A percentile compares a stretch with the other conserved stretches of the same genome.
Conservation (phyloP, 345 rosid genomes). For the Hibiscus mutabilis region DNA sequence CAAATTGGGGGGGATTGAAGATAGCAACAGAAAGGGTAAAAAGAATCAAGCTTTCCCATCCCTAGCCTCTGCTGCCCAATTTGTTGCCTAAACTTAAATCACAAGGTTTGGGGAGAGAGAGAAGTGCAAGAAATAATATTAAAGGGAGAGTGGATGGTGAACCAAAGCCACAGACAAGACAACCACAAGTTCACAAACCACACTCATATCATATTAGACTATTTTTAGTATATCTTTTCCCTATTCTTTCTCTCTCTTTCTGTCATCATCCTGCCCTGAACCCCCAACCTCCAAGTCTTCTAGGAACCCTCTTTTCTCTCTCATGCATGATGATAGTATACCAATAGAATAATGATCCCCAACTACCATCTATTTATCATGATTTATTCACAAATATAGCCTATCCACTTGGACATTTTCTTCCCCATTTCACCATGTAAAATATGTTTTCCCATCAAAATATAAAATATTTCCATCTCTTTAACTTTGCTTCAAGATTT, state of each 20-base stretch:
- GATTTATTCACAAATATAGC: conserved; percentile 21
- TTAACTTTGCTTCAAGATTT: conserved; percentile 6
- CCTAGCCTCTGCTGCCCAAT: conserved; percentile 12
- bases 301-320: conserved; percentile 37
- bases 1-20: conserved; percentile 12
- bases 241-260: conserved; percentile 12
- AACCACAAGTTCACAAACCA: conserved; percentile 36
- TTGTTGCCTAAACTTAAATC: conserved; percentile 46
- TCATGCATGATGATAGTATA: conserved; percentile 27
- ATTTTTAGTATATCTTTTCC: conserved; percentile 6
- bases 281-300: conserved; percentile 50
- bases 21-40: conserved; percentile 30
- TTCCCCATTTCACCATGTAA: conserved; percentile 21
- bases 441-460: background rate
- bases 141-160: conserved; percentile 41
- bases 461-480: background rate
- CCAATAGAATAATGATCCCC: conserved; percentile 45
- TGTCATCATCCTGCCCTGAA: conserved; percentile 19
- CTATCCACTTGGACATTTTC: conserved; percentile 25
- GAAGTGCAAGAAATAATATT: background rate
- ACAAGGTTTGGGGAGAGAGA: conserved; percentile 22
- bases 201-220: conserved; percentile 20
- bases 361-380: conserved; percentile 32
- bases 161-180: conserved; percentile 52
- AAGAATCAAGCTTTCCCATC: conserved; percentile 23